phyloP scores from a whole-genome alignment of 768 basidiomycete species.

The Suillus luteus region DNA sequence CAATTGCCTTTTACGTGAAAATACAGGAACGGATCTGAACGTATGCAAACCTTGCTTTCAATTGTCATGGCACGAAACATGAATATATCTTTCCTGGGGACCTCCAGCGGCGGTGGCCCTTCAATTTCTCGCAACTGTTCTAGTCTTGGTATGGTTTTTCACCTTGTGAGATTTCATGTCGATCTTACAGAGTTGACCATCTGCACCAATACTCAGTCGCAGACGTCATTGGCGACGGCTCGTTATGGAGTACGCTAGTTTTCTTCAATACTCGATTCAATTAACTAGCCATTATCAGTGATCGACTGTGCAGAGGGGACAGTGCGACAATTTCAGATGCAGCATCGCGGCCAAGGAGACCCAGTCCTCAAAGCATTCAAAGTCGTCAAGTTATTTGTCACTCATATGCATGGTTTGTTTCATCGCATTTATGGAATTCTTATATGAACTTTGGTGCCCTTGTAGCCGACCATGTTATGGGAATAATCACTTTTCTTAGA shows the following conservation, averaged over 20 bases:
- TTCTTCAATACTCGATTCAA: constrained; percentile 1
- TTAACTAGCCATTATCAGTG: constrained; percentile 46
- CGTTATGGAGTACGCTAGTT: constrained; percentile 64
- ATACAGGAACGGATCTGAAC: constrained; percentile 22
- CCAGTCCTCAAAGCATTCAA: constrained; percentile 43
- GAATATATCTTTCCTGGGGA: constrained; percentile 72
- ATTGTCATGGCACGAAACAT: constrained; percentile 43
- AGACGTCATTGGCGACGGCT: constrained; percentile 52
- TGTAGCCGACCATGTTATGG: constrained; percentile 74
- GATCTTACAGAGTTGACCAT: constrained; percentile 8
- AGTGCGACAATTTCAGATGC: constrained; percentile 61
- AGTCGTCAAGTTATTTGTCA: constrained; percentile 75
- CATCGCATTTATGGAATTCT: background rate
- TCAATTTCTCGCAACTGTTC: constrained; percentile 75
- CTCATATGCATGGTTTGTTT: constrained; percentile 76
- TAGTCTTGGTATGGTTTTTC: constrained; percentile 42
- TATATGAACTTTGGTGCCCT: background rate
- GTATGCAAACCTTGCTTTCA: constrained; percentile 2
- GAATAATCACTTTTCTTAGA: constrained; percentile 66
- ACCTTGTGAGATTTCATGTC: background rate
- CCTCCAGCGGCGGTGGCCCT: constrained; percentile 77
- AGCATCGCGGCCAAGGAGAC: constrained; percentile 41
- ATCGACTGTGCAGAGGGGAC: constrained; percentile 87
- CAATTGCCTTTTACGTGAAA: constrained; percentile 26
- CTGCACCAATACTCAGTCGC: constrained; percentile 39